Evolutionary conservation across 208 protist species (phyloP), one percentile per base, ranked within the genome.

Genomic region (Acanthamoeba sp.): DNA sequence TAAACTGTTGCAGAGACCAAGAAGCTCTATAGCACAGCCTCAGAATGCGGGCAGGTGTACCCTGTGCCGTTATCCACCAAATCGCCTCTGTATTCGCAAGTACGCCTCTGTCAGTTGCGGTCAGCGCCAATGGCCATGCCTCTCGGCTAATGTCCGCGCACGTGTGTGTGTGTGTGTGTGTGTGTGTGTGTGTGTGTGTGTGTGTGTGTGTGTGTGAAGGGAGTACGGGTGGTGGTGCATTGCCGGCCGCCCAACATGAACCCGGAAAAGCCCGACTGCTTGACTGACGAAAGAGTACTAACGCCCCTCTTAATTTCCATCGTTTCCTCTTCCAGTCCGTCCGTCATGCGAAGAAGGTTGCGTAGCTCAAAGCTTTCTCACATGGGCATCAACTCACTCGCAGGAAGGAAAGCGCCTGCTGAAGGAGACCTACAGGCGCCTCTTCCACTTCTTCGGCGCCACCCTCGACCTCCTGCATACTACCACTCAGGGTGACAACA

Each of bases 361-460:
- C 12, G n/a, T n/a, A n/a, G n/a, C n/a, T n/a, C n/a, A n/a, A n/a
- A n/a, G n/a, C n/a, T n/a, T n/a, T n/a, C n/a, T n/a, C n/a, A n/a
- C n/a, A n/a, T n/a, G n/a, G n/a, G n/a, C n/a, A n/a, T n/a, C n/a
- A n/a, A n/a, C n/a, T 5, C 55, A 10, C 48, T 14, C n/a, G 62
- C 27, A 69, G n/a, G 62, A 69, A 29, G 62, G 62, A 6, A 69
- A 38, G 62, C 62, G 62, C 24, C 20, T 69, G 62, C 62, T 69
- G 29, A 69, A 69, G 62, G 62, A 69, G 62, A 69, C 62, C 29
- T 69, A 69, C 62, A 69, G 36, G 62, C 62, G 29, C n/a, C 62
- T 69, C 62, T 69, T 69, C 62, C 24, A 69, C 27, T 69, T 69
- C n/a, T 69, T 69, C 36, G 62, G 62, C 20, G 9, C 62, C 62